phyloP scores from a whole-genome alignment of 2,329 filamentous ascomycete genomes.

The Penicillium capsulatum region DNA sequence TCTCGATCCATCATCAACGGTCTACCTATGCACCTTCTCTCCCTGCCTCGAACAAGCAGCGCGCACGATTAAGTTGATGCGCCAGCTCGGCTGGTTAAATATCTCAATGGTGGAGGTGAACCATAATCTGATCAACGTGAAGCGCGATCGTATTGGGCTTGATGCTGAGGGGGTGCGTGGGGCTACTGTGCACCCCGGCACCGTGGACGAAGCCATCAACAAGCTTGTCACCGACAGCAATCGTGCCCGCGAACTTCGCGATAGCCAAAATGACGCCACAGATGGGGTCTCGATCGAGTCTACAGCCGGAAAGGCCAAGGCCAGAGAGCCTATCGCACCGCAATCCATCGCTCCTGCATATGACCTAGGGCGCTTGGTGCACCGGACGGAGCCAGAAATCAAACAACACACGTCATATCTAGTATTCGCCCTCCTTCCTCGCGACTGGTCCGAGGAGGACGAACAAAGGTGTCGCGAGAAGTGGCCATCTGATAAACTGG shows the following conservation, averaged over 20 bases:
- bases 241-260: conserved; percentile 63
- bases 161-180: conserved; percentile 64
- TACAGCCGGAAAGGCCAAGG: conserved; percentile 32
- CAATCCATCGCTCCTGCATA: conserved; percentile 50
- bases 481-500: conserved; percentile 60
- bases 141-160: conserved; percentile 74
- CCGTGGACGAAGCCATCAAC: conserved; percentile 72
- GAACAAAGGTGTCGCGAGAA: conserved; percentile 63
- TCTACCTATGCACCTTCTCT: conserved; percentile 87
- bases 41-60: conserved; percentile 97
- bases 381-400: conserved; percentile 78
- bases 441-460: conserved; percentile 77
- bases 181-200: conserved; percentile 60
- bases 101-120: conserved; percentile 90
- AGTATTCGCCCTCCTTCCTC: conserved; percentile 85
- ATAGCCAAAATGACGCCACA: conserved; percentile 24
- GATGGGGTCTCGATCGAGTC: conserved; percentile 15
- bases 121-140: conserved; percentile 73
- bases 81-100: conserved; percentile 79
- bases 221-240: conserved; percentile 70
- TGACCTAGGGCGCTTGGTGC: conserved; percentile 71
- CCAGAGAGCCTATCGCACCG: conserved; percentile 22
- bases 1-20: conserved; percentile 66
- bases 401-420: conserved; percentile 98
- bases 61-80: conserved; percentile 74